Base-by-base conservation (phyloP, 2,329 filamentous ascomycete species). In the Xylariaceae sp. region DNA sequence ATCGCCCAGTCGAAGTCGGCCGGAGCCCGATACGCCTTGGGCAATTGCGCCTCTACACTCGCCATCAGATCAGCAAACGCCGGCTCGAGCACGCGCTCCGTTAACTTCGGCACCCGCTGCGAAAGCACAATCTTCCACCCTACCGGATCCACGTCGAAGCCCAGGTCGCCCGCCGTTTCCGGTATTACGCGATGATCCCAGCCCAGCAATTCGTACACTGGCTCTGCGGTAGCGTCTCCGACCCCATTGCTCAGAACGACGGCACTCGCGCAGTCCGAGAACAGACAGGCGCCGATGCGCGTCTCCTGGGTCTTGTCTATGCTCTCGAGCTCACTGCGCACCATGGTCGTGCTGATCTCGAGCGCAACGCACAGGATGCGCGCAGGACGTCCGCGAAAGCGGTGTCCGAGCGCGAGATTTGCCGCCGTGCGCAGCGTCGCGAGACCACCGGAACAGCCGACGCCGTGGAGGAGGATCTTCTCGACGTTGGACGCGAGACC, bases 1-100 rank as follows among this genome's bases (percentile, higher is more conserved):
- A 90, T 80, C 0, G 86, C 87, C 87, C 87, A 90, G 74, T 90
- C 87, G 64, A 88, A 88, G 60, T 87, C 82, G 0, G 76, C 70
- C 0, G 86, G 76, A 0, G 70, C 64, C n/a, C 71, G 68, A 65
- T 80, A 80, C 6, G 71, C 66, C 4, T 70, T 67, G 0, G 82
- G 80, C 2, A 84, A 71, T 0, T 73, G 63, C 1, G 76, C 74
- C 18, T 48, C 51, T 2, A 81, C 69, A 6, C 78, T 78, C 4
- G 78, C 72, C 37, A 86, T 68, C 11, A 88, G 77, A 30, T 82
- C 76, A 13, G 74, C 66, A 66, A 87, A 88, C 3, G 81, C 77
- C 2, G 82, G 78, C 1, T 73, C 72, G 7, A 88, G 78, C 1
- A 78, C 76, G 6, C 75, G 70, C 7, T 78, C 74, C 0, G 85